Evolutionary conservation across 1,284 basidiomycete species (phyloP).

Genomic region (Coniophora puteana): DNA sequence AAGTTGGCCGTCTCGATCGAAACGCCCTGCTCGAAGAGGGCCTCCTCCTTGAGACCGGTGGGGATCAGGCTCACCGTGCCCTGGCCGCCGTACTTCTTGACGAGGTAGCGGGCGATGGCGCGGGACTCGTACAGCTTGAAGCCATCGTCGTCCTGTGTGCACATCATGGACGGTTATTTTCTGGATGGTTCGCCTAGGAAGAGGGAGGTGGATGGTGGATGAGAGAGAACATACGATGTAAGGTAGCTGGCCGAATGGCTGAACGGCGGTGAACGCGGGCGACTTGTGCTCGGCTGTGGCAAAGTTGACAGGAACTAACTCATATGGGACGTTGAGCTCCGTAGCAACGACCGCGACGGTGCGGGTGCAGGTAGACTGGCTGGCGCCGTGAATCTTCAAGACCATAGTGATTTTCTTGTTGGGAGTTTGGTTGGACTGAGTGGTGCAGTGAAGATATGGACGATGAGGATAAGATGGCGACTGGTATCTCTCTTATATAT

Average conservation of each 20-base stretch:
- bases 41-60: slow-evolving; percentile 24
- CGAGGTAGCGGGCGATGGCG: slow-evolving; percentile 49
- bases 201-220: not conserved
- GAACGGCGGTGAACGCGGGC: slow-evolving; percentile 37
- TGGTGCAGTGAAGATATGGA: not conserved
- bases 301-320: slow-evolving; percentile 41
- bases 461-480: not conserved
- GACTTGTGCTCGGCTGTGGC: slow-evolving; percentile 44
- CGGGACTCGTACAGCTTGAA: slow-evolving; percentile 48
- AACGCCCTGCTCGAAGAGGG: slow-evolving; percentile 23
- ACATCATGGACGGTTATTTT: slow-evolving; percentile 1
- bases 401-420: no score
- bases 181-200: no score
- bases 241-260: slow-evolving; percentile 68
- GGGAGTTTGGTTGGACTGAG: not conserved
- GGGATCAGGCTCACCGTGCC: slow-evolving; percentile 31
- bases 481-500: not conserved
- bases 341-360: slow-evolving; percentile 41
- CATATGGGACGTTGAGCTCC: slow-evolving; percentile 50
- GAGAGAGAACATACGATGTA: slow-evolving; percentile 41
- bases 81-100: slow-evolving; percentile 38
- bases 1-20: slow-evolving; percentile 19
- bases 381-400: slow-evolving; percentile 44
- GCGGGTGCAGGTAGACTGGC: slow-evolving; percentile 41
- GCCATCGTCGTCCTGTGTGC: slow-evolving; percentile 37